A percentile compares a stretch with the other conserved stretches of the same genome.
Conservation (phyloP, 345 rosid species). For the Ceriops zippeliana region DNA sequence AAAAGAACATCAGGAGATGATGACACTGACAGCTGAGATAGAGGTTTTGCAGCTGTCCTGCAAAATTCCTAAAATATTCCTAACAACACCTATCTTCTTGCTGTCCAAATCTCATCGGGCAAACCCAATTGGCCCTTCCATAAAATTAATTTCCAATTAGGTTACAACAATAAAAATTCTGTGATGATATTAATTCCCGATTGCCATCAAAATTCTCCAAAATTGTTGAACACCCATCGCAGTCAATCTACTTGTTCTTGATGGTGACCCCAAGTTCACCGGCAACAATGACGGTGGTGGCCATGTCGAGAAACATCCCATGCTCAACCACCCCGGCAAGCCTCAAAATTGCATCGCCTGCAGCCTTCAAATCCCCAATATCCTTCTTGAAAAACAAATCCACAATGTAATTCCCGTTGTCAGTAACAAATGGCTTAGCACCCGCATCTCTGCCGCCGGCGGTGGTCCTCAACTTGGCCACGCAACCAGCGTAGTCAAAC, state of each 20-base stretch:
- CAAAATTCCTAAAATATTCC: too few species aligned
- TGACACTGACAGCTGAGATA: too few species aligned
- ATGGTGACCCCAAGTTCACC: conserved; percentile 68
- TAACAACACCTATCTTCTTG: too few species aligned
- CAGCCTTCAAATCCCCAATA: conserved; percentile 67
- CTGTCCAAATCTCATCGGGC: too few species aligned
- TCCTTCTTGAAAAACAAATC: conserved; percentile 65
- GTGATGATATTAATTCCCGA: too few species aligned
- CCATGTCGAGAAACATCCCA: conserved; percentile 93
- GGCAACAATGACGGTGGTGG: conserved; percentile 80
- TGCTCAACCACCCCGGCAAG: conserved; percentile 85
- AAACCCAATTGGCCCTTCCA: too few species aligned
- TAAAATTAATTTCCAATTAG: too few species aligned
- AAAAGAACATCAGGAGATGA: too few species aligned
- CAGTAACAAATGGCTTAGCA: conserved; percentile 62
- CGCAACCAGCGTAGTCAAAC: conserved; percentile 59
- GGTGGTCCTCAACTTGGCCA: conserved; percentile 43
- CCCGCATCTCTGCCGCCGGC: conserved; percentile 18
- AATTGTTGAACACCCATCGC: background rate
- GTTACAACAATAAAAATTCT: too few species aligned
- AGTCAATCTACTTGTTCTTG: conserved; percentile 38
- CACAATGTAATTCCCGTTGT: conserved; percentile 76
- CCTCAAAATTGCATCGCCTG: conserved; percentile 70
- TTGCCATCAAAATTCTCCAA: background rate
- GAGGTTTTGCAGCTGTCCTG: too few species aligned